These are phyloP conservation scores for Bryum argenteum DNA, from an alignment of 225 moss, liverwort and hornwort genomes.

Conservation along the genomic window DNA sequence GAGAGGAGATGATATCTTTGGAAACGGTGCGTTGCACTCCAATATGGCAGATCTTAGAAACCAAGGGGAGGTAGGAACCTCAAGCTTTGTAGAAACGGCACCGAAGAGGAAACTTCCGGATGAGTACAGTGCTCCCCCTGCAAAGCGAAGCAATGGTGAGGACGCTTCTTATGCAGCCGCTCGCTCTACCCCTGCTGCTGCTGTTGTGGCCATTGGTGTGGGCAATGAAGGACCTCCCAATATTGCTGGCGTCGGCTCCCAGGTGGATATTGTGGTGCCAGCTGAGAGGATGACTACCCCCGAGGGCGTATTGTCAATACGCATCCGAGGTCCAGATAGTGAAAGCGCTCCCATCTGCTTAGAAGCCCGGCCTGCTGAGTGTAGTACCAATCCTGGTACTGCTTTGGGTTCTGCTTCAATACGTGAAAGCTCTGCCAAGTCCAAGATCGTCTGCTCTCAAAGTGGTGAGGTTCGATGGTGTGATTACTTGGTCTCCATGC, in stretches of 20 bases:
- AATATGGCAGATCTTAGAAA: conserved; percentile 42
- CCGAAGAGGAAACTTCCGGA: conserved; percentile 63
- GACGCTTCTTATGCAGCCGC: conserved; percentile 43
- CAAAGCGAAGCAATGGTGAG: conserved; percentile 61
- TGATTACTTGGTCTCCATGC: conserved; percentile 77
- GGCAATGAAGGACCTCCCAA: conserved; percentile 48
- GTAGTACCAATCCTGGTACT: conserved; percentile 49
- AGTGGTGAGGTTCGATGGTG: conserved; percentile 92
- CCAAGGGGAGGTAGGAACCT: conserved; percentile 42
- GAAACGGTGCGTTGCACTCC: conserved; percentile 57
- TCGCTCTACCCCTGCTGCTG: conserved; percentile 44
- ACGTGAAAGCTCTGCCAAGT: conserved; percentile 64
- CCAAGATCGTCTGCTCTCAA: conserved; percentile 86
- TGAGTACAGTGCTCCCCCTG: conserved; percentile 50
- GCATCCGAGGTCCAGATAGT: conserved; percentile 52
- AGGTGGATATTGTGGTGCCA: conserved; percentile 63
- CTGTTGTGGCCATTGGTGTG: conserved; percentile 47
- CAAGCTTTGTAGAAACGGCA: conserved; percentile 26
- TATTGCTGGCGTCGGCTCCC: conserved; percentile 31
- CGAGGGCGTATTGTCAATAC: conserved; percentile 73
- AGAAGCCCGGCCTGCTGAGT: conserved; percentile 80
- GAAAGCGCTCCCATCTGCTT: conserved; percentile 65
- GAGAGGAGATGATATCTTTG: conserved; percentile 64
- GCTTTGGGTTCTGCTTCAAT: conserved; percentile 48
- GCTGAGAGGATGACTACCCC: conserved; percentile 54